These are phyloP conservation scores for Protomyces arabidopsidicola DNA, from an alignment of 1,139 yeast species.

Conservation along the genomic window DNA sequence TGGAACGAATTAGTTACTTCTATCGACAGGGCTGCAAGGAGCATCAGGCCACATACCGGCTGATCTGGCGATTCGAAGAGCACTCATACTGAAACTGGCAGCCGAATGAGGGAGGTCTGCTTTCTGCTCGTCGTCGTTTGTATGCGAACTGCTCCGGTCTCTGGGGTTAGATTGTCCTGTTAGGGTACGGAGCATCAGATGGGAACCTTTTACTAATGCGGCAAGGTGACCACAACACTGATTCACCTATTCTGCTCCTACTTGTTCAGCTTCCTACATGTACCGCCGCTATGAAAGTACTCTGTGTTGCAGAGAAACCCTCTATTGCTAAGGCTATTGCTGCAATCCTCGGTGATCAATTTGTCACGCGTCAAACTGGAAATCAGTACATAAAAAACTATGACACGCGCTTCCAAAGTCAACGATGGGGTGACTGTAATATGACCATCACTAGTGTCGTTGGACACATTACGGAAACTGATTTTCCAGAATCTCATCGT, in stretches of 20 bases:
- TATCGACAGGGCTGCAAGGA: not conserved
- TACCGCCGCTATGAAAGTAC: conserved; percentile 52
- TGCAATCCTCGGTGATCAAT: conserved; percentile 68
- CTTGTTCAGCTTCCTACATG: not conserved
- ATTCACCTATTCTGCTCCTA: too few relatives aligned
- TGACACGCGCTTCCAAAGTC: conserved; percentile 57
- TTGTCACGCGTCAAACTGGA: conserved; percentile 46
- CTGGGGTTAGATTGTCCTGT: not conserved
- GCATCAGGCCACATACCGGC: not conserved
- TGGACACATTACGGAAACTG: conserved; percentile 71
- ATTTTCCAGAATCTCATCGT: conserved; percentile 51
- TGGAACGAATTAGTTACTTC: not conserved
- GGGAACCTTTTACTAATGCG: too few relatives aligned
- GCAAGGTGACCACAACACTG: too few relatives aligned
- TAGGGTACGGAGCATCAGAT: too few relatives aligned
- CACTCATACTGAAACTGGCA: not conserved
- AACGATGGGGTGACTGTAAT: conserved; percentile 58
- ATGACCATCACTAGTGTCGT: conserved; percentile 90
- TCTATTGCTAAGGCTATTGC: conserved; percentile 89
- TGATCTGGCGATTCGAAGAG: not conserved
- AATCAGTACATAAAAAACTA: conserved; percentile 73
- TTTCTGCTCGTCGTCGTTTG: not conserved
- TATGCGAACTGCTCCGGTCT: not conserved
- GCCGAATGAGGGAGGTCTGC: not conserved
- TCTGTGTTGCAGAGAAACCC: conserved; percentile 97